These are phyloP conservation scores for Psilocybe subaeruginosa DNA, from an alignment of 768 basidiomycete species.

Conservation along the genomic window DNA sequence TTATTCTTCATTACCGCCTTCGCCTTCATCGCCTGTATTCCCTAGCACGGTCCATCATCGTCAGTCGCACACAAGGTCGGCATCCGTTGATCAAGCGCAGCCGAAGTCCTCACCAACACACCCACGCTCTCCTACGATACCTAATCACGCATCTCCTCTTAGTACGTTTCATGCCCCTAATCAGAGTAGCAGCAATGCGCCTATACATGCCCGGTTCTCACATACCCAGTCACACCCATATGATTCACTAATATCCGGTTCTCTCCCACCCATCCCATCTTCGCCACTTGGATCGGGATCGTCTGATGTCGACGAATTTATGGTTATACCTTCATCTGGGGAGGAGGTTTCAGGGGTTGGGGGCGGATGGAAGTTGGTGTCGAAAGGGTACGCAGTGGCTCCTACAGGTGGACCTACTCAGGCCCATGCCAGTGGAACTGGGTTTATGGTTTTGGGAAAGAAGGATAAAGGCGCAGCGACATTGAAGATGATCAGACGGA, in stretches of 20 bases:
- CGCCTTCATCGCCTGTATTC: constrained; percentile 8
- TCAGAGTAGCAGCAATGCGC: background rate
- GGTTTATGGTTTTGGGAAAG: constrained; percentile 21
- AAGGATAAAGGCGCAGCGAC: constrained; percentile 15
- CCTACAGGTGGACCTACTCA: background rate
- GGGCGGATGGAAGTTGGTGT: constrained; percentile 56
- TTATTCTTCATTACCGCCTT: constrained; percentile 15
- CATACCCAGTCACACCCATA: constrained; percentile 10
- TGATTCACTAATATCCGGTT: background rate
- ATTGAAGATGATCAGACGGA: constrained; percentile 48
- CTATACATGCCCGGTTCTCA: constrained; percentile 12
- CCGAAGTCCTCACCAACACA: background rate
- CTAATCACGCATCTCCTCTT: background rate
- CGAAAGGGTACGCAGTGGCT: constrained; percentile 11
- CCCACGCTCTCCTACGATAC: background rate
- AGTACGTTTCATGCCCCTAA: background rate
- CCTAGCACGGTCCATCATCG: background rate
- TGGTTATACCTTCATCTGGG: constrained; percentile 36
- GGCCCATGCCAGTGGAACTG: constrained; percentile 9
- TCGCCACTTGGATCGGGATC: constrained; percentile 21
- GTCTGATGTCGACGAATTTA: constrained; percentile 49
- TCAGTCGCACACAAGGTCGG: background rate
- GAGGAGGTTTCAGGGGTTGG: constrained; percentile 49
- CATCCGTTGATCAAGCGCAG: background rate
- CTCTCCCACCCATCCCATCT: background rate